Evolutionary conservation across 2,329 filamentous ascomycete genomes (phyloP), one percentile per base, ranked within the genome.

Genomic region (Exserohilum turcica): DNA sequence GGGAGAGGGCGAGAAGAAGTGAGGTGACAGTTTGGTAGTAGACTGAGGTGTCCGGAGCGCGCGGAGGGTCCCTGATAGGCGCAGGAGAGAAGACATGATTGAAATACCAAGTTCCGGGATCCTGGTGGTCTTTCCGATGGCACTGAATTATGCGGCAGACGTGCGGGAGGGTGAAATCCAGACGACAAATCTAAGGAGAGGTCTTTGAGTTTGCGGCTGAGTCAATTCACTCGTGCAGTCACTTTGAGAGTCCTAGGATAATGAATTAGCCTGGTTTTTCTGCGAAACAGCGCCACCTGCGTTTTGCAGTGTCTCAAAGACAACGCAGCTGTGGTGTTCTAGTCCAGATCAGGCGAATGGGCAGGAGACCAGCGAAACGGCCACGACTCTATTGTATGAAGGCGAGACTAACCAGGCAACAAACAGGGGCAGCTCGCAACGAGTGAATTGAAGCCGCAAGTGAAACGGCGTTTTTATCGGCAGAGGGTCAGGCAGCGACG

Each of bases 1-100:
- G 8, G 48, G 53, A 15, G 58, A 54, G 35, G 59, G 48, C 19
- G 47, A 55, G 59, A 66, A 66, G 59, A 65, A 67, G 39, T 62
- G 54, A 42, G 57, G 46, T n/a, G 54, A 37, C 24, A 43, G 38
- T 18, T 52, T 50, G 18, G 60, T 56, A 48, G 54, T 43, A 39
- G 37, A 19, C 15, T 18, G 10, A 45, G 45, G 48, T 18, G 44
- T 36, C 38, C 32, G 27, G 19, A 39, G 29, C 10, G 58, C 46
- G 10, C 62, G 60, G 36, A 58, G 32, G 10, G 59, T 44, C 39
- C 57, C 27, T n/a, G 44, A 43, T 4, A 56, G 48, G 44, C 52
- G 48, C 40, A 55, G 39, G 10, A 52, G 40, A 32, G 55, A 44
- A 12, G 52, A 49, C 55, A 58, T 58, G 38, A 16, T n/a, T 18